phyloP scores from a whole-genome alignment of 2,329 filamentous ascomycete species.

The Epichloe festucae region DNA sequence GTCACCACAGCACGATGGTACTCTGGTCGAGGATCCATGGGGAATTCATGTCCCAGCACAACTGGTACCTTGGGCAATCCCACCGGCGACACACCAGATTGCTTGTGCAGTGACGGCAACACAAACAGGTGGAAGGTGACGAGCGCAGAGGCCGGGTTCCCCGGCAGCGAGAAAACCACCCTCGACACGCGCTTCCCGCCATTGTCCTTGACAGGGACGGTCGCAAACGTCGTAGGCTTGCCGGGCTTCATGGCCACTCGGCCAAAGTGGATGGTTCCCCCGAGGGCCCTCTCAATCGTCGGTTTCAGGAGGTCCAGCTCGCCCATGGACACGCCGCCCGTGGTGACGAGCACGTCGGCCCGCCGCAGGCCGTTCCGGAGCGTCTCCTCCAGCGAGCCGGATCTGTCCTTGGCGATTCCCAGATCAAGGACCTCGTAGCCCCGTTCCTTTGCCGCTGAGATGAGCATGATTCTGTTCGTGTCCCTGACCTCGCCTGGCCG shows the following conservation, averaged over 20 bases:
- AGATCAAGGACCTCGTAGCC: slow-evolving; percentile 74
- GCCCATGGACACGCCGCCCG: slow-evolving; percentile 93
- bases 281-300: slow-evolving; percentile 79
- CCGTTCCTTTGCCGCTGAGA: slow-evolving; percentile 61
- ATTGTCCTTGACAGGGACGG: slow-evolving; percentile 55
- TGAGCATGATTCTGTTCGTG: slow-evolving; percentile 78
- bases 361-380: slow-evolving; percentile 62
- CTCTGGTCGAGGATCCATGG: slow-evolving; percentile 67
- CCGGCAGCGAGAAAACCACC: slow-evolving; percentile 78
- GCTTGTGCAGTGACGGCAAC: slow-evolving; percentile 68
- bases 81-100: slow-evolving; percentile 52
- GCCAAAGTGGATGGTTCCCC: slow-evolving; percentile 94
- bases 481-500: slow-evolving; percentile 79
- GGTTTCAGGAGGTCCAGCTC: slow-evolving; percentile 94
- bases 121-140: slow-evolving; percentile 94
- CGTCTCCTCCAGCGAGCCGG: slow-evolving; percentile 60
- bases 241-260: slow-evolving; percentile 96
- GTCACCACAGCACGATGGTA: slow-evolving; percentile 77
- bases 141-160: slow-evolving; percentile 85
- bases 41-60: slow-evolving; percentile 56
- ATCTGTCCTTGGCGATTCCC: slow-evolving; percentile 67
- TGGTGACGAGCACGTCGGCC: slow-evolving; percentile 78
- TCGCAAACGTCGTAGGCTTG: slow-evolving; percentile 95
- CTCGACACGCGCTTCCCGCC: slow-evolving; percentile 46
- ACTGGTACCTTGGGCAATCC: slow-evolving; percentile 66